These are phyloP conservation scores for Discostella pseudostelligera DNA, from an alignment of 108 stramenopile species.

Conservation along the genomic window DNA sequence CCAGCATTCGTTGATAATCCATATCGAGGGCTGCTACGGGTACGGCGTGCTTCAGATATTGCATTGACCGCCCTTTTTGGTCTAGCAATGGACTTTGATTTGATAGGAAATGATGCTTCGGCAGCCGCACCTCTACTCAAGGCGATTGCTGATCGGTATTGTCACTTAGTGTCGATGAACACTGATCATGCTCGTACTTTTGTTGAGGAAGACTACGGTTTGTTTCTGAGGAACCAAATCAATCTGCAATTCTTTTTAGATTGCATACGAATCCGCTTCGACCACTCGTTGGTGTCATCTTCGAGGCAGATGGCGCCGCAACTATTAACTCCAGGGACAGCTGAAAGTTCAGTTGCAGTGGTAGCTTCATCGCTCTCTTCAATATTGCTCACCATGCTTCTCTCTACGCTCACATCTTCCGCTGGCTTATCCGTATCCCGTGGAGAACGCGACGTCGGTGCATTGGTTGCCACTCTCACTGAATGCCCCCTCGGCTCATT, in stretches of 20 bases:
- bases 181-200: not conserved
- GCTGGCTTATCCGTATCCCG: constrained; percentile 56
- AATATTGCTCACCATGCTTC: constrained; percentile 70
- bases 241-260: constrained; percentile 85
- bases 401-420: constrained; percentile 57
- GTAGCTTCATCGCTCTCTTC: constrained; percentile 49
- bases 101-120: constrained; percentile 62
- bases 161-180: not conserved
- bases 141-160: constrained; percentile 56
- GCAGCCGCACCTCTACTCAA: constrained; percentile 53
- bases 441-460: constrained; percentile 81
- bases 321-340: not conserved
- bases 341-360: constrained; percentile 34
- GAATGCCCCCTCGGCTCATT: constrained; percentile 76
- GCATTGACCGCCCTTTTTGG: constrained; percentile 77
- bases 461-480: constrained; percentile 70
- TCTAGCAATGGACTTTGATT: constrained; percentile 76
- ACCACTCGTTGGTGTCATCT: constrained; percentile 21
- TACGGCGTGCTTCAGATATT: constrained; percentile 71
- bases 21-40: constrained; percentile 35
- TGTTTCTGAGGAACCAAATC: constrained; percentile 70
- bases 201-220: constrained; percentile 34
- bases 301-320: constrained; percentile 4
- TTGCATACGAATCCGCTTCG: constrained; percentile 55
- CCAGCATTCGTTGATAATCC: constrained; percentile 36